Base-by-base conservation (phyloP, 2,329 filamentous ascomycete species). In the Geosmithia morbida region DNA sequence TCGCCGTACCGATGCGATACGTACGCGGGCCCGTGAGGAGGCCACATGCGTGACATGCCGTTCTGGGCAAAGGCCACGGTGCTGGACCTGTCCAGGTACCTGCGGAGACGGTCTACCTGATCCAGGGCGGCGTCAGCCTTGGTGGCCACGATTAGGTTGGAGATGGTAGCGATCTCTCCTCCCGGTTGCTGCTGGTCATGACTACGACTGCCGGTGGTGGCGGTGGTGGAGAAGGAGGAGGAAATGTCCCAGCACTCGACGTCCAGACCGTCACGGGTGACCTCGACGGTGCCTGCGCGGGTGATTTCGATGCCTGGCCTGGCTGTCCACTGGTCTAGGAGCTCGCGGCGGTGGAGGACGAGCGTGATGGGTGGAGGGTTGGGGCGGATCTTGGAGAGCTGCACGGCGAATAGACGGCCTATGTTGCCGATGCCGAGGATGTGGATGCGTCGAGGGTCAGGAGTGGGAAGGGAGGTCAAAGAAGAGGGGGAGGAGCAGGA, bases 1-100 rank as follows among this genome's bases (percentile, higher is more conserved):
- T 11, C 11, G 14, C 33, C 33, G 48, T 67, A 75, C 17, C 72
- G 63, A 47, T 63, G 56, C 2, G 55, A 51, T 37, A 61, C 59
- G 55, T 76, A 77, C 1, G 57, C 49, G 3, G 55, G 53, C 2
- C 73, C 72, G 45, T 69, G 59, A 7, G 74, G 74, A 20, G 74
- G 73, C 74, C 74, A 78, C 16, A 77, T 60, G 52, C 68, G 71
- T 30, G 85, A 88, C 78, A 96, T 84, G 44, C 90, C 90, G 56
- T 95, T 95, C 56, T 96, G 89, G 20, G 87, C 67, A 56, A 96
- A 85, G 13, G 83, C 71, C n/a, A 96, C 77, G 0, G 85, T 84
- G n/a, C 81, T 86, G 3, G 71, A 62, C 2, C 66, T 61, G 51
- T 79, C 72, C 2, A 81, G 72, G 46, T 94, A 76, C 1, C 75